Conservation (phyloP, 1,284 basidiomycete species). For the Melanopsichium pennsylvanicum region DNA sequence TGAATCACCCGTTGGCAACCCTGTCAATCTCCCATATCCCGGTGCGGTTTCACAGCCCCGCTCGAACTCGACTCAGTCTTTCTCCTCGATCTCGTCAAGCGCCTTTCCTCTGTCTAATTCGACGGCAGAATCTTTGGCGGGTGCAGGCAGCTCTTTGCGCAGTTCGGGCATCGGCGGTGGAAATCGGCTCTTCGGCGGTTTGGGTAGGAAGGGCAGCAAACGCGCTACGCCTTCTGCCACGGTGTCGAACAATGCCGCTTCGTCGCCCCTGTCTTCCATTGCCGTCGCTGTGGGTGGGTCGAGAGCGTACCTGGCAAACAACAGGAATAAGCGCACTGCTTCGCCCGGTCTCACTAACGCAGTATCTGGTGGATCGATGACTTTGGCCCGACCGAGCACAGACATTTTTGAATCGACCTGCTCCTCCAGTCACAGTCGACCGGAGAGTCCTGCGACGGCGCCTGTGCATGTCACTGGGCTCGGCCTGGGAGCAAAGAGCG, state of each 20-base stretch:
- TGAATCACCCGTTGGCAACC: constrained; percentile 30
- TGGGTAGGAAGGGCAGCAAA: constrained; percentile 39
- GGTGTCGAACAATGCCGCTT: not conserved
- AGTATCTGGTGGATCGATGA: not conserved
- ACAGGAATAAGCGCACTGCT: constrained; percentile 5
- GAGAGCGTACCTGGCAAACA: constrained; percentile 29
- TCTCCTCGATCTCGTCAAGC: constrained; percentile 6
- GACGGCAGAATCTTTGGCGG: constrained; percentile 4
- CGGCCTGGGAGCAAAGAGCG: constrained; percentile 1
- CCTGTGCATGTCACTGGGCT: constrained; percentile 6
- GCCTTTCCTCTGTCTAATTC: not conserved
- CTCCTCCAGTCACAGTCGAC: constrained; percentile 19
- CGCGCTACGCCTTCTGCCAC: constrained; percentile 13
- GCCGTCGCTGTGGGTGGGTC: constrained; percentile 23
- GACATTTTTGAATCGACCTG: constrained; percentile 29
- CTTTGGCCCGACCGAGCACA: constrained; percentile 15
- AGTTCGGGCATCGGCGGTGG: constrained; percentile 9
- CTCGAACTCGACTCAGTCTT: constrained; percentile 29
- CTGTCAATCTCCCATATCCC: constrained; percentile 51
- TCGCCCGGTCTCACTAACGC: constrained; percentile 4
- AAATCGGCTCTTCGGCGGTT: constrained; percentile 40
- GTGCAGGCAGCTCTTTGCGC: not conserved
- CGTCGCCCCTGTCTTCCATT: constrained; percentile 7
- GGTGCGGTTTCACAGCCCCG: constrained; percentile 25
- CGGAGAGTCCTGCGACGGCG: constrained; percentile 24